Base-by-base conservation (phyloP, 2,329 filamentous ascomycete genomes). In the Arthrobotrys pseudoclavata region DNA sequence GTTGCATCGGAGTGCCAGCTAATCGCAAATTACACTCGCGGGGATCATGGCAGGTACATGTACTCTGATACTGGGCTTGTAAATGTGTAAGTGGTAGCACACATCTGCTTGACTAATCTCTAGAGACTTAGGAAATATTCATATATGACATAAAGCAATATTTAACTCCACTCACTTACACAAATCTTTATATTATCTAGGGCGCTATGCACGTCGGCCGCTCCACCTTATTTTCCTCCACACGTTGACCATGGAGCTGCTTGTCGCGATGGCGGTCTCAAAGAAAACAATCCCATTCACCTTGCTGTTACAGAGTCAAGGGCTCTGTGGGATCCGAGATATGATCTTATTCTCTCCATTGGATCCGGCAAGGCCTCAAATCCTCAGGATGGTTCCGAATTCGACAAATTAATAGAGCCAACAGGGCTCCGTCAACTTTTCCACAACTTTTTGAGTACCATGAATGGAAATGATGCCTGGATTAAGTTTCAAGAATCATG, bases 251-350 rank as follows among this genome's bases (percentile, higher is more conserved):
- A 22, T 6, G 67, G 53, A 12, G 6, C 9, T 20, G 3, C 13
- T 7, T 69, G 55, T 40, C 42, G 45, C 5, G 67, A 69, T 6
- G 67, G 67, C 9, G 67, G 53, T 4, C 67, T 69, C 20, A 69
- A 69, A 26, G 67, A 37, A 12, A 53, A 45, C 18, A 69, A 69
- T 12, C 67, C 67, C 2, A 13, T 69, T 24, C 53, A 62, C 0
- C n/a, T 52, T 4, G 55, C 55, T 6, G 10, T 50, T 0, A 29
- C 26, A 9, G 67, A 69, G 15, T 48, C 67, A 3, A 50, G 31
- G 31, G 2, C 10, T 12, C 52, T 69, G 0, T 69, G 67, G 67
- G 55, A 26, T 4, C 12, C 5, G 4, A 37, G n/a, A 1, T 57
- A 22, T 20, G 45, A 48, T 10, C 12, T 62, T 9, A 29, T 69